Conservation (phyloP, 2,329 filamentous ascomycete species). For the Claviceps pazoutovae region DNA sequence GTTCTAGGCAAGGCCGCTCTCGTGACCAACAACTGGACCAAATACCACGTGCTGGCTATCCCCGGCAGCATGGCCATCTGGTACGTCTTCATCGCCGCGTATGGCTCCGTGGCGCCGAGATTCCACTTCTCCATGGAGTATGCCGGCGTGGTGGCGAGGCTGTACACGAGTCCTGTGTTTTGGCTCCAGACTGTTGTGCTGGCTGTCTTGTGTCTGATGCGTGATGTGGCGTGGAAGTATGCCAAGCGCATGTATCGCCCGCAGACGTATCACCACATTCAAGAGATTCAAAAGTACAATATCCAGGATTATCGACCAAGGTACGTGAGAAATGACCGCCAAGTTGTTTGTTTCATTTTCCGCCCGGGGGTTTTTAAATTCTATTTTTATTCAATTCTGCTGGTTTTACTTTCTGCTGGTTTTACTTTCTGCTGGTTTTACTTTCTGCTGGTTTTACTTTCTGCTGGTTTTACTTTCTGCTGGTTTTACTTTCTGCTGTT, state of each 20-base stretch:
- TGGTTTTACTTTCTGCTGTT: too few species aligned
- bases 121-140: constrained; percentile 73
- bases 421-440: too few species aligned
- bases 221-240: constrained; percentile 96
- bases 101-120: constrained; percentile 74
- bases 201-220: constrained; percentile 65
- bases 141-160: constrained; percentile 62
- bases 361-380: too few species aligned
- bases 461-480: too few species aligned
- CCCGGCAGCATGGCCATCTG: constrained; percentile 86
- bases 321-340: constrained; percentile 30
- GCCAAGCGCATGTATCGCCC: constrained; percentile 94
- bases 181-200: constrained; percentile 81
- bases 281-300: constrained; percentile 99
- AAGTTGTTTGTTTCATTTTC: too few species aligned
- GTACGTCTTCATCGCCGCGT: constrained; percentile 79
- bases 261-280: constrained; percentile 92
- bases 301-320: constrained; percentile 96
- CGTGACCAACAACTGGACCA: constrained; percentile 96
- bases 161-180: constrained; percentile 74
- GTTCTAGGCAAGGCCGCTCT: constrained; percentile 90
- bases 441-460: too few species aligned
- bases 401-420: too few species aligned
- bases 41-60: constrained; percentile 91
- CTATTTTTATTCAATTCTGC: too few species aligned